phyloP scores from a whole-genome alignment of 192 early-diverging fungal genomes.

The Podila horticola region DNA sequence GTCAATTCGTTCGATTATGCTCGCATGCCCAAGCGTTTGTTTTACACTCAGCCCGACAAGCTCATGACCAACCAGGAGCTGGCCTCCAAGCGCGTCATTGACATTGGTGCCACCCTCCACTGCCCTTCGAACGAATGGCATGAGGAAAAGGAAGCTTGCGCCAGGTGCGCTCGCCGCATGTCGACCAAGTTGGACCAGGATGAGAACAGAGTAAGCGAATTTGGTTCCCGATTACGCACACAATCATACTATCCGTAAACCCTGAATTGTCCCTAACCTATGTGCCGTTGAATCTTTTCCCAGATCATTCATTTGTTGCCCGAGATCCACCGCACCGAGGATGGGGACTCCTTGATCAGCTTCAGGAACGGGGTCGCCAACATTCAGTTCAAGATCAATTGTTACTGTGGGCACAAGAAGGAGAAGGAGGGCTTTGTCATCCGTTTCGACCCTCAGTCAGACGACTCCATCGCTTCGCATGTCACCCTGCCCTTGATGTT shows the following conservation, averaged over 20 bases:
- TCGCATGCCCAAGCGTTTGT: conserved; percentile 46
- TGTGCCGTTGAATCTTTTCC: neutral
- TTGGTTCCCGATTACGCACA: neutral
- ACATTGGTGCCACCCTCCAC: conserved; percentile 37
- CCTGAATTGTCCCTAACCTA: neutral
- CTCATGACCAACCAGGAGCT: conserved; percentile 44
- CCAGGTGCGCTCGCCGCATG: conserved; percentile 51
- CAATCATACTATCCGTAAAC: neutral
- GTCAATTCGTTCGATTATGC: conserved; percentile 41
- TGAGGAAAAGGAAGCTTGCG: conserved; percentile 49
- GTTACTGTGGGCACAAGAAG: conserved; percentile 52
- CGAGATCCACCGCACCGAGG: conserved; percentile 44
- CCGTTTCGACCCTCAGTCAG: conserved; percentile 46
- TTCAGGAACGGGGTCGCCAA: conserved; percentile 47
- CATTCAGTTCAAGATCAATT: conserved; percentile 52
- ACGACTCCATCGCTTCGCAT: conserved; percentile 42
- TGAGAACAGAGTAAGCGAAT: conserved; percentile 34
- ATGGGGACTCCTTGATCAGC: conserved; percentile 40
- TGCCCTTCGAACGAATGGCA: conserved; percentile 51
- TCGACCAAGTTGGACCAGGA: conserved; percentile 44
- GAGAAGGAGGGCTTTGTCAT: conserved; percentile 52
- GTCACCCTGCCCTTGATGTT: conserved; percentile 51
- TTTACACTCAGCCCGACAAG: conserved; percentile 45
- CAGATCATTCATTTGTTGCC: conserved; percentile 52
- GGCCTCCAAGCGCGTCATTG: conserved; percentile 37